Evolutionary conservation across 352 stramenopile species (phyloP).

Genomic region (Pythium periplocum): DNA sequence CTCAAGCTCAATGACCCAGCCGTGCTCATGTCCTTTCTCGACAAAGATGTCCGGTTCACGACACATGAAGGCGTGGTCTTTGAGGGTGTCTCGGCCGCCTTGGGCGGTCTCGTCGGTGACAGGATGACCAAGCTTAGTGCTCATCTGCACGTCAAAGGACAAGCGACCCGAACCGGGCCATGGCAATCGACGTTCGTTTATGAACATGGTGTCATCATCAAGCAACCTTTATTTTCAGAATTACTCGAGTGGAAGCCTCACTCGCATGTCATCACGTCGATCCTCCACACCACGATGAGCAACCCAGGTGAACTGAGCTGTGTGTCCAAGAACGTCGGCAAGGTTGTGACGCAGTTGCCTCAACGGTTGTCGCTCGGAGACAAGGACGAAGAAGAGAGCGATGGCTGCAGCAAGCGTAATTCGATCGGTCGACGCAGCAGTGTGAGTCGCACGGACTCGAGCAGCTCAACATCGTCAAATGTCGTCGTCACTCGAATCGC

Average conservation of each 20-base stretch:
- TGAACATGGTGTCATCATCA: slow-evolving; percentile 68
- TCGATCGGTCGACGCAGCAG: slow-evolving; percentile 1
- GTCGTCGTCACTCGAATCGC: slow-evolving; percentile 12
- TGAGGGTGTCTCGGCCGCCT: slow-evolving; percentile 53
- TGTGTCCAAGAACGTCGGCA: slow-evolving; percentile 7
- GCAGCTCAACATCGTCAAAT: neutral
- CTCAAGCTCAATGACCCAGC: slow-evolving; percentile 75
- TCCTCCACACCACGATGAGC: slow-evolving; percentile 13
- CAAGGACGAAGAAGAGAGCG: slow-evolving; percentile 1
- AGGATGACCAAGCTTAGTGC: slow-evolving; percentile 67
- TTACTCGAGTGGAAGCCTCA: slow-evolving; percentile 58
- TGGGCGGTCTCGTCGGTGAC: slow-evolving; percentile 60
- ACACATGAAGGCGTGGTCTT: slow-evolving; percentile 40
- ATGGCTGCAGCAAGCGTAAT: slow-evolving; percentile 4
- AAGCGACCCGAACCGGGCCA: slow-evolving; percentile 33
- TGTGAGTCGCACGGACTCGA: neutral
- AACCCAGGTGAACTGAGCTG: slow-evolving; percentile 3
- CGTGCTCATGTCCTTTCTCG: slow-evolving; percentile 58
- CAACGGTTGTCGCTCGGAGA: slow-evolving; percentile 12
- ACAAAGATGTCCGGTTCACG: slow-evolving; percentile 46
- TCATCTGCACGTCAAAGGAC: slow-evolving; percentile 60
- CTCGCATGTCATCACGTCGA: slow-evolving; percentile 10
- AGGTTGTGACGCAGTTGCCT: slow-evolving; percentile 10
- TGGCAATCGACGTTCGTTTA: slow-evolving; percentile 70
- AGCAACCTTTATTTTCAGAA: slow-evolving; percentile 61